Evolutionary conservation across 2,329 filamentous ascomycete genomes (phyloP), one percentile per base, ranked within the genome.

Genomic region (Monascus ruber): DNA sequence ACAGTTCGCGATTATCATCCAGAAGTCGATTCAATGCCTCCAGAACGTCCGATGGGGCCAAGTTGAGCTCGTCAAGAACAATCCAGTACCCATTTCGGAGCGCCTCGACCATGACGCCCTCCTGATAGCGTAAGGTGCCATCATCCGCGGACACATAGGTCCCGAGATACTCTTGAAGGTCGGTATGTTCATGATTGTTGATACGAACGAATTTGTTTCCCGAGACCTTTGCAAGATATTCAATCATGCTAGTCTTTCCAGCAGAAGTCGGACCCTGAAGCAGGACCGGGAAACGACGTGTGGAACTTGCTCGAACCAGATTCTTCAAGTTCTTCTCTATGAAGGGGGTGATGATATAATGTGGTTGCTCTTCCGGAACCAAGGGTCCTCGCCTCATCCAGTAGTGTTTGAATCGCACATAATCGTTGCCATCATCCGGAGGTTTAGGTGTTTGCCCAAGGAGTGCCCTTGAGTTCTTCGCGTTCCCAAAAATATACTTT

Each of bases 221-320:
- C 26, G 87, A 96, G 40, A 85, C 83, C 54, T 94, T 91, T n/a
- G 93, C 89, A 31, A 99, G 73, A 58, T 94, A 95, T 62, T 96
- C 89, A 33, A 98, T 94, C 91, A 99, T 98, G 62, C 89, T 96
- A 0, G 91, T 99, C 64, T 99, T 99, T 47, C 91, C 91, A 8
- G 89, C 85, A 4, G 93, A 98, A 0, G 91, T 99, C 8, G 93
- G 91, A 3, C 91, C 91, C 62, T 99, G 91, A 17, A 99, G 83
- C 6, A 99, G 72, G 36, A 99, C 85, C 1, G 91, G 93, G 58
- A 94, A 98, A 36, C 84, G 78, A 29, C 87, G 72, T 4, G 89
- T 98, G 0, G 89, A 96, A 10, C 87, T 87, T 3, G 91, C 93
- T 54, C 93, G 77, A 7, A 96, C 89, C 26, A 99, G 67, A 52